phyloP scores from a whole-genome alignment of 192 early-diverging fungal genomes.

The Phycomyces blakesleeanus region DNA sequence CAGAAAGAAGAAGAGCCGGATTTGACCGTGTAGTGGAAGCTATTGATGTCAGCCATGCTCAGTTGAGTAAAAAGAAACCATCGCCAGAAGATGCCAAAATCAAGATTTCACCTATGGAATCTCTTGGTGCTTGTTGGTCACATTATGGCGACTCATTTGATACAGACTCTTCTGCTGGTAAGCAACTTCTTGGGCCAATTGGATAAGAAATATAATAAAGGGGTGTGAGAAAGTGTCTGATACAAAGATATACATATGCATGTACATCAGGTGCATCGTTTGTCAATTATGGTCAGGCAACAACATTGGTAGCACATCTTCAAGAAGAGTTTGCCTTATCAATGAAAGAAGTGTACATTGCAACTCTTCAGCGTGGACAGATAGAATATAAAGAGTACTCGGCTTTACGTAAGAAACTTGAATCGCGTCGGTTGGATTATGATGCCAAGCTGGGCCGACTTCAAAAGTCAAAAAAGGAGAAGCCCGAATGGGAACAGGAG shows the following conservation, averaged over 20 bases:
- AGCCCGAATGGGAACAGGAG: conserved; percentile 86
- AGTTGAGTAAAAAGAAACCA: conserved; percentile 63
- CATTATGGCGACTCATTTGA: conserved; percentile 53
- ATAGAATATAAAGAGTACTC: conserved; percentile 52
- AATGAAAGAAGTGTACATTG: conserved; percentile 34
- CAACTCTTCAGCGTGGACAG: conserved; percentile 42
- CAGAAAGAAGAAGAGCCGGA: conserved; percentile 59
- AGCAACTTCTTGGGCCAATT: not conserved
- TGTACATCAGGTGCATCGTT: conserved; percentile 43
- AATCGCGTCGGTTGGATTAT: conserved; percentile 86
- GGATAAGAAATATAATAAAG: not conserved
- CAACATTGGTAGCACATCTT: conserved; percentile 38
- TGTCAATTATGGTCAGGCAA: conserved; percentile 45
- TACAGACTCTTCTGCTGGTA: conserved; percentile 38
- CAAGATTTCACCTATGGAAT: conserved; percentile 62
- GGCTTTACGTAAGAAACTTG: conserved; percentile 77
- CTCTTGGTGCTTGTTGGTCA: conserved; percentile 61
- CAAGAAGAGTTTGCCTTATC: conserved; percentile 48
- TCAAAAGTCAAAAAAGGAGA: conserved; percentile 89
- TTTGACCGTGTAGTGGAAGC: conserved; percentile 62
- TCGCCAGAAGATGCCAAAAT: conserved; percentile 58
- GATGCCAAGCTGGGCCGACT: conserved; percentile 87
- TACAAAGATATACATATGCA: conserved; percentile 1
- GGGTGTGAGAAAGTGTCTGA: not conserved
- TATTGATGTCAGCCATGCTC: conserved; percentile 41